Evolutionary conservation across 2,329 filamentous ascomycete species (phyloP).

Genomic region (Arthrocladium fulminans): DNA sequence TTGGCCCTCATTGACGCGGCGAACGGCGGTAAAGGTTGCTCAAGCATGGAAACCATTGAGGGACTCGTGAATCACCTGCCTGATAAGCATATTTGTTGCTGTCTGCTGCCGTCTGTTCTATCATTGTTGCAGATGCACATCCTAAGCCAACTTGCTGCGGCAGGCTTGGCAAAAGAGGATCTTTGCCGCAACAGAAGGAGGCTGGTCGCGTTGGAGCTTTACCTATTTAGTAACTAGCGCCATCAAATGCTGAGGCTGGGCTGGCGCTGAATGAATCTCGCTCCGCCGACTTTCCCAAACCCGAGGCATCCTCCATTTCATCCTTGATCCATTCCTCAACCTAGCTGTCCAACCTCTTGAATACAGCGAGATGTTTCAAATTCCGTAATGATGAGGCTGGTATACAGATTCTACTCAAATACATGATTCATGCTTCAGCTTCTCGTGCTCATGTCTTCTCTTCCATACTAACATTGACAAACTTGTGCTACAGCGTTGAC

Average conservation of each 20-base stretch:
- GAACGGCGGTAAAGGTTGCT: too few relatives aligned
- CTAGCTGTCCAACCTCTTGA: slow-evolving; percentile 1
- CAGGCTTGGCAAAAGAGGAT: neutral
- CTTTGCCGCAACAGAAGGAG: neutral
- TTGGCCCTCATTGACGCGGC: too few relatives aligned
- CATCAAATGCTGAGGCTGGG: neutral
- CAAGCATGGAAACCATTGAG: too few relatives aligned
- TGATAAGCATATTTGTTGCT: too few relatives aligned
- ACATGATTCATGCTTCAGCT: slow-evolving; percentile 1
- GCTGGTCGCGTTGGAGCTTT: neutral
- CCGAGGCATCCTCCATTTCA: neutral
- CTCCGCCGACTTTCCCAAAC: too few relatives aligned
- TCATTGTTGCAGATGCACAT: too few relatives aligned
- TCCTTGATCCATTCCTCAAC: neutral
- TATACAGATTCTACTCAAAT: neutral
- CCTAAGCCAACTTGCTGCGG: neutral
- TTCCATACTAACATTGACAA: slow-evolving; percentile 5
- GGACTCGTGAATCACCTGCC: too few relatives aligned
- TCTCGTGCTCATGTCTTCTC: neutral
- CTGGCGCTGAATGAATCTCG: neutral
- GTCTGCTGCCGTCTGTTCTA: too few relatives aligned
- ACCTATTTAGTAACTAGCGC: neutral
- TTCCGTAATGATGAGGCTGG: slow-evolving; percentile 7
- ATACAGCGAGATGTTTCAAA: neutral
- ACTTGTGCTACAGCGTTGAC: neutral